Base-by-base conservation (phyloP, 352 stramenopile species). In the Pythium dissotocum region DNA sequence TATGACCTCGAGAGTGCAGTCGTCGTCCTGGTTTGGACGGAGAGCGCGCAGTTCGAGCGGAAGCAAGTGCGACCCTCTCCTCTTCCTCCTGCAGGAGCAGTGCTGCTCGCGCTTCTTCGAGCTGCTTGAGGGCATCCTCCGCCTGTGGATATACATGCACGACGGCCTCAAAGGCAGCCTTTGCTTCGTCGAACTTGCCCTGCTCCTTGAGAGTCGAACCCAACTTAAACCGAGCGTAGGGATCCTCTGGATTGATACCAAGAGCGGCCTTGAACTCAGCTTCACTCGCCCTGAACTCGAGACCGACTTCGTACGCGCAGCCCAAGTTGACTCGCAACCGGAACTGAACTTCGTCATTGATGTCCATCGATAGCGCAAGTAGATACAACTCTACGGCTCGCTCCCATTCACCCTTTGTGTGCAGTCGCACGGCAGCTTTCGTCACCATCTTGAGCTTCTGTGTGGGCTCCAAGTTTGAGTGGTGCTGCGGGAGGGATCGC, bases 371-470 rank as follows among this genome's bases (percentile, higher is more conserved):
- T 10, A 94, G 68, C 4, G 83, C 78, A 9, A 92, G 61, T 16
- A 79, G 54, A 68, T 94, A 94, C n/a, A 94, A 65, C 28, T 91
- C 85, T 14, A 87, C 82, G 33, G 85, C 85, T 21, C 76, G 79
- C 13, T 83, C 77, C 59, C 82, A 77, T 18, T 90, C 81, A 44
- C 83, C 82, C 65, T 82, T 82, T 0, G 76, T 85, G 63, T 94
- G 85, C 35, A 90, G 70, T 6, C 78, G 68, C 33, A 94, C 79
- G 0, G 85, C 85, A n/a, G 83, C 83, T 64, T 88, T 90, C 6
- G 83, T 90, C 33, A 94, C 85, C 70, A 87, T 79, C 69, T 91
- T 94, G n/a, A 94, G 71, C 57, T 91, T 90, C 51, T 90, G 80
- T 9, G 79, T 85, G 18, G 80, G 82, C 51, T 89, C 79, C 12